Base-by-base conservation (phyloP, 306 rosid species). In the Glycine soja region DNA sequence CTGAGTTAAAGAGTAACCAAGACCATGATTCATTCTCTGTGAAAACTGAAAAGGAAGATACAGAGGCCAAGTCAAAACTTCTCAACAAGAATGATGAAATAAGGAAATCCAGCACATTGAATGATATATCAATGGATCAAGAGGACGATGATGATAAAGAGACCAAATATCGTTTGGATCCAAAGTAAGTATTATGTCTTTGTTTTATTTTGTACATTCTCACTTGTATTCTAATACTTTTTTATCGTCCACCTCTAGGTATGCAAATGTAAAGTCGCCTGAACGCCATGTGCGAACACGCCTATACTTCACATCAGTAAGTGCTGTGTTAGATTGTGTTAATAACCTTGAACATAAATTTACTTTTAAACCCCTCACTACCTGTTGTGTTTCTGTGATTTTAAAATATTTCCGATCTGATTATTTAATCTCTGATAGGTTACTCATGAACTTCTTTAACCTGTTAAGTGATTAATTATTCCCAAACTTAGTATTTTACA, bases 261-360 rank as follows among this genome's bases (percentile, higher is more conserved):
- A 95, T 83, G 99, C 99, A 48, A 95, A 95, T 91, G 99, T 95
- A 52, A 95, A 88, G 89, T 87, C 97, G 10, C 99, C 99, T 3
- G 99, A 92, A 61, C 97, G 97, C 76, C 99, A 95, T 77, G 95
- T 95, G 74, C 93, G 99, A 42, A 95, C 99, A 4, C 97, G 99
- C 74, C 89, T 95, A 34, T 95, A 95, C 84, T 95, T 95, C 80
- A 95, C 99, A 78, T 95, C 99, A 9, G 99, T 93, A 61, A 90
- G 99, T 89, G 63, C 16, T 73, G 32, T 73, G 47, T 56, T 56
- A 5, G 68, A 46, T 45, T 74, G 13, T 75, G 70, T 81, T 18
- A 43, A 80, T 43, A 68, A n/a, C 72, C 19, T 45, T 46, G 45
- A 65, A 46, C 32, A 76, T 18, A 56, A 54, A 72, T 47, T 64